Conservation (phyloP, 176 grass and related monocot species). For the Hyparrhenia diplandra region DNA sequence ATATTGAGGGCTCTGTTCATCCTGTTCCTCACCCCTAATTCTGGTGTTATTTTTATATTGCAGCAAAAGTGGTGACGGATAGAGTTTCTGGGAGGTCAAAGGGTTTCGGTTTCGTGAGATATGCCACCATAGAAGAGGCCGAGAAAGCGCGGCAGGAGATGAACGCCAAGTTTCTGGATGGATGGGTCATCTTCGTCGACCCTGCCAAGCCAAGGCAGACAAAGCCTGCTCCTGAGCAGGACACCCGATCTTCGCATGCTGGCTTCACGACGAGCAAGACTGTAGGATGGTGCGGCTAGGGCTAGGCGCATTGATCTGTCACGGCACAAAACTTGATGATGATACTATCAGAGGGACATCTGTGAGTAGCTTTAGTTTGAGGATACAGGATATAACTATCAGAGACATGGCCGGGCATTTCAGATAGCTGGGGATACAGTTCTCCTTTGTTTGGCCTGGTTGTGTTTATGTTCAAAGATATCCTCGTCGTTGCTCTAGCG, state of each 20-base stretch:
- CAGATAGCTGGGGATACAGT: not conserved
- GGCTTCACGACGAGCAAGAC: constrained; percentile 67
- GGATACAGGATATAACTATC: too few relatives aligned
- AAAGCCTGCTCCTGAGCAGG: constrained; percentile 26
- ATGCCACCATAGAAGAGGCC: constrained; percentile 63
- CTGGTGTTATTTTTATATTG: not conserved
- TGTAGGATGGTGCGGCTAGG: constrained; percentile 55
- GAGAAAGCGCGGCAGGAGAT: constrained; percentile 72
- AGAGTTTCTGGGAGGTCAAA: constrained; percentile 82
- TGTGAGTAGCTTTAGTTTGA: not conserved
- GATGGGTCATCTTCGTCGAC: constrained; percentile 97
- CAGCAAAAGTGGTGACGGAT: constrained; percentile 79
- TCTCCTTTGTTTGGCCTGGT: not conserved
- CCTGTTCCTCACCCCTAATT: constrained; percentile 21
- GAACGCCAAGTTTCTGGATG: constrained; percentile 91
- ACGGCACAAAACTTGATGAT: not conserved
- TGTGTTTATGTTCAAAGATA: not conserved
- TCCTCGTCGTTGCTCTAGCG: not conserved
- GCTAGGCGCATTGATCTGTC: constrained; percentile 12
- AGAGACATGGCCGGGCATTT: not conserved
- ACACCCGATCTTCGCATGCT: constrained; percentile 22
- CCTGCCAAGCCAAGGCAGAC: constrained; percentile 72
- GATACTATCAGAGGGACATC: not conserved
- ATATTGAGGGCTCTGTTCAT: not conserved
- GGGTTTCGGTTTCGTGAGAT: constrained; percentile 83